Evolutionary conservation across 495 filamentous ascomycete species (phyloP).

Genomic region (Aspergillus affinis): DNA sequence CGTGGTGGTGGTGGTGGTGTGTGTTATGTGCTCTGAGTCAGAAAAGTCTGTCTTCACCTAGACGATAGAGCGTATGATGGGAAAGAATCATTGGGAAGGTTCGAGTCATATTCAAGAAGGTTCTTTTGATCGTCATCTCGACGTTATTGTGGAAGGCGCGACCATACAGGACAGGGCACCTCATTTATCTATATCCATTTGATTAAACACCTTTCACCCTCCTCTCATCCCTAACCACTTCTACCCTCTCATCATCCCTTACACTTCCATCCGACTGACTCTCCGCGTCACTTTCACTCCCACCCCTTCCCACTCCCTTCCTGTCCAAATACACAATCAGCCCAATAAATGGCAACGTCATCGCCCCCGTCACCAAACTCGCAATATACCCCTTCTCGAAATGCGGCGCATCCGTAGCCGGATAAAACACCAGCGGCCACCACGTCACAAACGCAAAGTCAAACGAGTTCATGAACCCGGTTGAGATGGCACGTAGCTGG

Average conservation of each 20-base stretch:
- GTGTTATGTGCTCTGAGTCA: no score
- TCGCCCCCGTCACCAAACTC: slow-evolving; percentile 31
- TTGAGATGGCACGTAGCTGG: slow-evolving; percentile 35
- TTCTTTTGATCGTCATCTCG: no score
- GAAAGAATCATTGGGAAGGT: no score
- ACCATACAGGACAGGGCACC: no score
- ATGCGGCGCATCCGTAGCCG: slow-evolving; percentile 34
- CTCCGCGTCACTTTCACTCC: slow-evolving; percentile 13
- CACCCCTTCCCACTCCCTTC: slow-evolving; percentile 26
- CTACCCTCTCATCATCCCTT: background rate
- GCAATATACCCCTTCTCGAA: slow-evolving; percentile 36
- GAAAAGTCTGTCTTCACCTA: no score
- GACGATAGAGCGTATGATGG: no score
- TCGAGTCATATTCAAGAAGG: no score
- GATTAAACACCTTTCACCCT: background rate
- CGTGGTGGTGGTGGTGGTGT: no score
- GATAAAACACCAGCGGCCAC: slow-evolving; percentile 40
- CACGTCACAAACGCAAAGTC: slow-evolving; percentile 39
- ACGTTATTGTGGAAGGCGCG: no score
- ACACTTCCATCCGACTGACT: background rate
- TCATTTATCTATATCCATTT: no score
- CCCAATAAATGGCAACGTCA: slow-evolving; percentile 32
- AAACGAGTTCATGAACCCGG: slow-evolving; percentile 41
- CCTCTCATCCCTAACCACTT: background rate
- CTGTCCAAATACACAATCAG: slow-evolving; percentile 32